Base-by-base conservation (phyloP, 108 stramenopile genomes). In the Cylindrotheca closterium region DNA sequence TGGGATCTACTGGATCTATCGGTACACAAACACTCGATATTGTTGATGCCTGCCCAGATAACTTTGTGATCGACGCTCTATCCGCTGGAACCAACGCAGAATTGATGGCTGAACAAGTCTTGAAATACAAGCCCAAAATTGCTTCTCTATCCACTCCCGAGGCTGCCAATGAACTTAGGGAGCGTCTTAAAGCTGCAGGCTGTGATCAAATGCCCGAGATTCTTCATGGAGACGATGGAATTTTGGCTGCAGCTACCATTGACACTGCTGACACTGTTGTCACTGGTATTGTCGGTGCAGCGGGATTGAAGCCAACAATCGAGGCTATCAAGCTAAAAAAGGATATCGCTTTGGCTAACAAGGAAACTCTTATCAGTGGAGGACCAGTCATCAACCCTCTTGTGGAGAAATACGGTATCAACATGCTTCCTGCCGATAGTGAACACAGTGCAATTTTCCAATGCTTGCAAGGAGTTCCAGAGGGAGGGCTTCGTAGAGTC, bases 391-490 rank as follows among this genome's bases (percentile, higher is more conserved):
- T 98, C 55, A 87, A 96, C 55, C 97, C 97, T 12, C 82, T 98
- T 17, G 92, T 97, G 24, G 73, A 91, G 55, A 76, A 97, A 71
- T 73, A 96, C 68, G 96, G 96, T 17, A 84, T 97, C 62, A 90
- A 96, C 80, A 95, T 98, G 94, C 89, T 97, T 48, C 96, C 97
- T 2, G 97, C 97, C 22, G 97, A 98, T 62, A 78, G 74, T 23
- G 97, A 98, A 64, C 97, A 98, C 65, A 83, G 80, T 27, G 97
- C 97, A 60, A 98, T 98, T 53, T 98, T 98, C 63, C 97, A 98
- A 67, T 96, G 92, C 67, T 66, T 98, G 50, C 95, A 96, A 79
- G 96, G 97, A 26, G 92, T 96, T 31, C 96, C 96, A 10, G 84
- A 87, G 24, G 95, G 91, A 19, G 96, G 87, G 21, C 65, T 97